Conservation (phyloP, 1,139 yeast species). For the Candida albicans region DNA sequence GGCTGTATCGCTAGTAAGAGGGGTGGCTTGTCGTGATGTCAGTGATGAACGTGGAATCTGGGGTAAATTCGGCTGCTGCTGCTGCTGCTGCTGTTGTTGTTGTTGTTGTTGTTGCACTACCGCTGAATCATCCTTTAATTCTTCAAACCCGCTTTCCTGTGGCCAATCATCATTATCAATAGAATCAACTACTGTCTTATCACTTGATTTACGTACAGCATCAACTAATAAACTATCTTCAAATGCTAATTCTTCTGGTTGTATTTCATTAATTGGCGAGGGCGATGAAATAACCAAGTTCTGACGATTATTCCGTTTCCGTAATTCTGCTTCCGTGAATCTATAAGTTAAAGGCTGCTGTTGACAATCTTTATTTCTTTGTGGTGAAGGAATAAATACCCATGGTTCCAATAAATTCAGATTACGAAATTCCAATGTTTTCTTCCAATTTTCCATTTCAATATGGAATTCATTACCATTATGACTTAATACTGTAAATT, state of each 20-base stretch:
- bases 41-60: background rate
- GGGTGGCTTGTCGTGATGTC: too few relatives aligned
- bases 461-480: constrained; percentile 17
- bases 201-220: background rate
- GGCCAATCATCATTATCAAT: background rate
- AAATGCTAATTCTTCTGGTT: background rate
- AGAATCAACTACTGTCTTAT: background rate
- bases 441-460: constrained; percentile 37
- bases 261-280: background rate
- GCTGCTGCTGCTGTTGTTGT: background rate
- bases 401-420: constrained; percentile 22
- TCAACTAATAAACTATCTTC: constrained; percentile 6
- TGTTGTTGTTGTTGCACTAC: background rate
- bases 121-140: background rate
- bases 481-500: background rate
- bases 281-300: constrained; percentile 1
- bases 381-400: constrained; percentile 20
- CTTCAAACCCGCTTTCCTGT: too few relatives aligned
- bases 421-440: constrained; percentile 25
- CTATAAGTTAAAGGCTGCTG: background rate
- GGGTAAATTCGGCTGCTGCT: background rate
- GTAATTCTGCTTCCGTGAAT: constrained; percentile 7
- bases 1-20: too few relatives aligned
- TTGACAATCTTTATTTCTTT: background rate
- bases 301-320: constrained; percentile 1